Conservation (phyloP, 768 basidiomycete species). For the Naganishia antarctica region DNA sequence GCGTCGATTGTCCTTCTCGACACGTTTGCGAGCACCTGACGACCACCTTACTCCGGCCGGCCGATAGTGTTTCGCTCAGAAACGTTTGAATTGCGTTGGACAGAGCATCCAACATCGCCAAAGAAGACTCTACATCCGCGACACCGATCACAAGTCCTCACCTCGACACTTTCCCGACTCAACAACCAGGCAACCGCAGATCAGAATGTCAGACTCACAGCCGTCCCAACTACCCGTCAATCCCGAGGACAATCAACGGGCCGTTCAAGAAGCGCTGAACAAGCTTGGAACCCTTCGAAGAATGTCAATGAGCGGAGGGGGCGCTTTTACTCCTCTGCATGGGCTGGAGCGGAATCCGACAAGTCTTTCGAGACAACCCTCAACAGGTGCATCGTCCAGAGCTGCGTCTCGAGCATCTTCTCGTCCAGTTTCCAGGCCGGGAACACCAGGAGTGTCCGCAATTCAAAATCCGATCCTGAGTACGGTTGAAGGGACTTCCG, state of each 20-base stretch:
- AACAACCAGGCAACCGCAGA: background rate
- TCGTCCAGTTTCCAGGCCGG: background rate
- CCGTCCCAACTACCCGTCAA: conserved; percentile 26
- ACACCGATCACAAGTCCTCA: too few species aligned
- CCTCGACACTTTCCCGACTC: too few species aligned
- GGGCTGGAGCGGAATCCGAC: background rate
- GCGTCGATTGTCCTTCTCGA: too few species aligned
- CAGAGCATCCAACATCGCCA: too few species aligned
- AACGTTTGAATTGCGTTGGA: too few species aligned
- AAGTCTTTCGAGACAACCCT: conserved; percentile 14
- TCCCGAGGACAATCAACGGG: conserved; percentile 20
- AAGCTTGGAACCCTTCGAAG: conserved; percentile 22
- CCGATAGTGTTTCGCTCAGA: too few species aligned
- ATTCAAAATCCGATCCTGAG: background rate
- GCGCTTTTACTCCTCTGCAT: conserved; percentile 18
- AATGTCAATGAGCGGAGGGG: conserved; percentile 21
- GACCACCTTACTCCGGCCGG: too few species aligned
- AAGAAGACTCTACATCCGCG: too few species aligned
- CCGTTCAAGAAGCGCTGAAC: conserved; percentile 25
- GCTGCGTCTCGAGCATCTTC: conserved; percentile 19
- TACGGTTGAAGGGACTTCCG: background rate
- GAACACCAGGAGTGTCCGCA: conserved; percentile 16
- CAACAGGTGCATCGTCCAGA: conserved; percentile 8
- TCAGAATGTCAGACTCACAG: conserved; percentile 16
- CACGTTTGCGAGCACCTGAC: too few species aligned